Evolutionary conservation across 805 yeast species (phyloP).

Genomic region (Pichia nanzhaoensis): DNA sequence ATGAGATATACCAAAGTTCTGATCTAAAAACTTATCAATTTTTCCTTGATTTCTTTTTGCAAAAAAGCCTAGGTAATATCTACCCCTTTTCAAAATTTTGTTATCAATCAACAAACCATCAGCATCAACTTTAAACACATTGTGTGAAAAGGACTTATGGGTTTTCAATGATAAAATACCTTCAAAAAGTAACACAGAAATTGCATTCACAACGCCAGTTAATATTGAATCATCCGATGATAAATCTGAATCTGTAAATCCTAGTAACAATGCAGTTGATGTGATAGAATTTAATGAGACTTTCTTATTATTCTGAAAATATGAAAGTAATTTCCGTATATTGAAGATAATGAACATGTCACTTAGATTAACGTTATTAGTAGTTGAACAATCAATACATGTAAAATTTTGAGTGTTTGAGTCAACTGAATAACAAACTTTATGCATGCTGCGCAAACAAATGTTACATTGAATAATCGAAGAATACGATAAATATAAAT

Average conservation of each 20-base stretch:
- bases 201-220: constrained; percentile 13
- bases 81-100: constrained; percentile 13
- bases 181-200: constrained; percentile 18
- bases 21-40: constrained; percentile 10
- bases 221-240: constrained; percentile 1
- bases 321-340: constrained; percentile 18
- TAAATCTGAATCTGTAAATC: constrained; percentile 3
- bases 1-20: constrained; percentile 3
- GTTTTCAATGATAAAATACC: constrained; percentile 14
- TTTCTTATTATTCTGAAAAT: constrained; percentile 5
- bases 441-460: constrained; percentile 18
- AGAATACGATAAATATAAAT: constrained; percentile 9
- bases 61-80: constrained; percentile 13
- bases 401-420: constrained; percentile 7
- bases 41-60: neutral
- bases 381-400: constrained; percentile 16
- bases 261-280: constrained; percentile 2
- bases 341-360: constrained; percentile 16
- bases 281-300: constrained; percentile 7
- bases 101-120: constrained; percentile 16
- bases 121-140: constrained; percentile 11
- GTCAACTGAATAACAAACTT: constrained; percentile 17
- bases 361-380: constrained; percentile 1
- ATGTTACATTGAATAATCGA: constrained; percentile 15
- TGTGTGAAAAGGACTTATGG: constrained; percentile 11